Percentiles rank a stretch among this genome's conserved stretches.
These are phyloP conservation scores for Elsinoe perseae DNA, from an alignment of 2,329 filamentous ascomycete species.

Conservation along the genomic window DNA sequence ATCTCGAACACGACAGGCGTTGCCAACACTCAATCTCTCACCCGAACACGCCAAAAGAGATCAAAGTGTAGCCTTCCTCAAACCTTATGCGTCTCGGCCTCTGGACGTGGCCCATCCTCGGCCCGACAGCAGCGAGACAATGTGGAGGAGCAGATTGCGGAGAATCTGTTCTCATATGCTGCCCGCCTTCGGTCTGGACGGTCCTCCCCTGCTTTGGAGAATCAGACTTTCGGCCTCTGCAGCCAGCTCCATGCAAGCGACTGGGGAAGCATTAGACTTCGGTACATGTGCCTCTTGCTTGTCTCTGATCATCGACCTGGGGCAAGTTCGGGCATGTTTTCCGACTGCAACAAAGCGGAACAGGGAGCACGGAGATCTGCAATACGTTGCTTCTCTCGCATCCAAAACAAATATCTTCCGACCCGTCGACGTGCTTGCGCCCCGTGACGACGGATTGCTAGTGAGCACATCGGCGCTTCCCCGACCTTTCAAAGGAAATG, in stretches of 20 bases:
- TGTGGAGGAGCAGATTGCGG: constrained; percentile 5
- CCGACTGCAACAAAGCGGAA: neutral
- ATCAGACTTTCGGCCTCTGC: constrained; percentile 1
- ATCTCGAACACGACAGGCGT: constrained; percentile 7
- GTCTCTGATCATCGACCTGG: neutral
- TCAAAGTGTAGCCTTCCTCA: neutral
- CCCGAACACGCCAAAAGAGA: constrained; percentile 2
- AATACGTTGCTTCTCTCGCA: neutral
- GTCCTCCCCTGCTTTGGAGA: neutral
- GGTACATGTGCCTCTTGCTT: constrained; percentile 2
- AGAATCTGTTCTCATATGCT: neutral
- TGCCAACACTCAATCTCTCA: neutral
- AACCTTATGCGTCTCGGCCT: neutral
- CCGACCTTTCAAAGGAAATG: neutral
- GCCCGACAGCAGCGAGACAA: neutral
- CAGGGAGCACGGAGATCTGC: neutral
- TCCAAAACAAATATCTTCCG: constrained; percentile 4
- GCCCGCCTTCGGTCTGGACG: neutral
- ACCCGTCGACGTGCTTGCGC: neutral
- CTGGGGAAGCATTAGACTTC: constrained; percentile 2
- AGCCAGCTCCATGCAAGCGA: neutral
- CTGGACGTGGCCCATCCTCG: neutral
- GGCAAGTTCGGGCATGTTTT: neutral
- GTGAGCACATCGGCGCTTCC: neutral
- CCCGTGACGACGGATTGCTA: neutral